Percentiles rank a stretch among this genome's conserved stretches.
phyloP scores from a whole-genome alignment of 805 yeast species.

The Candida insectorum region DNA sequence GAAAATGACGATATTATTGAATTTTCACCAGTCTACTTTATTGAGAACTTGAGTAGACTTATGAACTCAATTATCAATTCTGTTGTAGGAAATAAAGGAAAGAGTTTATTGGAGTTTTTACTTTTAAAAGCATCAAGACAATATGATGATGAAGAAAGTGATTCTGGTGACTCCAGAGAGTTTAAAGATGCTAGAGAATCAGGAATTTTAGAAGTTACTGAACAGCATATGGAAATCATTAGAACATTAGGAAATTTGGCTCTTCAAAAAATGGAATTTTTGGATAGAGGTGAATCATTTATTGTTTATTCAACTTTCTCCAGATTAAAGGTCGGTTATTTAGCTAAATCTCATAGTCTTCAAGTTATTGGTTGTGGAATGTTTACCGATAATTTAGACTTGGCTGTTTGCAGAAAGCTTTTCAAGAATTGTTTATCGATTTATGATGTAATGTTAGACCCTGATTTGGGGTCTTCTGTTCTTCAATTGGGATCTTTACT shows the following conservation, averaged over 20 bases:
- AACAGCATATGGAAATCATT: constrained; percentile 23
- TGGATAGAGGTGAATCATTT: constrained; percentile 58
- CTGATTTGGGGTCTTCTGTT: constrained; percentile 47
- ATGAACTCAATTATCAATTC: constrained; percentile 34
- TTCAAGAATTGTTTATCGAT: constrained; percentile 52
- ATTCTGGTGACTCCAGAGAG: neutral
- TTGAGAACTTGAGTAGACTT: constrained; percentile 29
- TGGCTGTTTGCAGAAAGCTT: constrained; percentile 41
- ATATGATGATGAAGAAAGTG: constrained; percentile 12
- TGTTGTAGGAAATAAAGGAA: constrained; percentile 21
- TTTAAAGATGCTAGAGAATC: constrained; percentile 1
- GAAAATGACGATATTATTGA: constrained; percentile 26
- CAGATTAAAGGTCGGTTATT: constrained; percentile 48
- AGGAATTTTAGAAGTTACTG: constrained; percentile 19
- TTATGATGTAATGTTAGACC: constrained; percentile 52
- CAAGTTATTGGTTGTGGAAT: constrained; percentile 62
- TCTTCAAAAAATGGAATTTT: constrained; percentile 36
- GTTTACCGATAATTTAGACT: constrained; percentile 41
- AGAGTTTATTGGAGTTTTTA: constrained; percentile 25
- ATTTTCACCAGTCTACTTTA: constrained; percentile 34
- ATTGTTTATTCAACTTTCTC: constrained; percentile 49
- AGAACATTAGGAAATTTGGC: constrained; percentile 30
- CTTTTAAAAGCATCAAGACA: constrained; percentile 23
- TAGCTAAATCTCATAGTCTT: constrained; percentile 52
- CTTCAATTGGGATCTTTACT: constrained; percentile 57